Conservation (phyloP, 345 rosid species). For the Syzygium grande region DNA sequence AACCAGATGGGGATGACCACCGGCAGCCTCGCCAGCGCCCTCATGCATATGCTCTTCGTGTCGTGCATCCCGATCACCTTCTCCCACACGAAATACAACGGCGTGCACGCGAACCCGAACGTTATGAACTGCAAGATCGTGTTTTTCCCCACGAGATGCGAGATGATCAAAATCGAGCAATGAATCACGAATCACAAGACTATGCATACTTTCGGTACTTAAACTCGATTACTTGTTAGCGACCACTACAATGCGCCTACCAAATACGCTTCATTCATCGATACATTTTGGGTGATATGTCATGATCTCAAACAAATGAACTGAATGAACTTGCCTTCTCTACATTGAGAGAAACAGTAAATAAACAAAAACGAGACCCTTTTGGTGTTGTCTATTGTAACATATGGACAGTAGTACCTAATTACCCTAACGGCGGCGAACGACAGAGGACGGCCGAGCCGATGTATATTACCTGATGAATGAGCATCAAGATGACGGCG, state of each 20-base stretch:
- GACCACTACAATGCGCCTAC: background rate
- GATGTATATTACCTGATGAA: constrained; percentile 65
- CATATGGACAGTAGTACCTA: background rate
- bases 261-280: accelerated
- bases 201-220: accelerated
- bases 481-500: constrained; percentile 94
- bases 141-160: background rate
- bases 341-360: background rate
- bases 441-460: background rate
- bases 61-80: constrained; percentile 98
- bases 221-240: background rate
- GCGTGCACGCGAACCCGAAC: constrained; percentile 97
- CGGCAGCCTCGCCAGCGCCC: constrained; percentile 86
- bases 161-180: background rate
- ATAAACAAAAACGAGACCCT: background rate
- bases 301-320: background rate
- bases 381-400: background rate
- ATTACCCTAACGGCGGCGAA: background rate
- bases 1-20: constrained; percentile 99
- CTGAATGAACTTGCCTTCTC: background rate
- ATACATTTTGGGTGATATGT: background rate
- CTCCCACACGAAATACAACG: constrained; percentile 99
- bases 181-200: background rate
- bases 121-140: constrained; percentile 68
- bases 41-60: constrained; percentile 72